A percentile compares a stretch with the other conserved stretches of the same genome.
phyloP scores from a whole-genome alignment of 805 yeast species.

The Metschnikowia matae region DNA sequence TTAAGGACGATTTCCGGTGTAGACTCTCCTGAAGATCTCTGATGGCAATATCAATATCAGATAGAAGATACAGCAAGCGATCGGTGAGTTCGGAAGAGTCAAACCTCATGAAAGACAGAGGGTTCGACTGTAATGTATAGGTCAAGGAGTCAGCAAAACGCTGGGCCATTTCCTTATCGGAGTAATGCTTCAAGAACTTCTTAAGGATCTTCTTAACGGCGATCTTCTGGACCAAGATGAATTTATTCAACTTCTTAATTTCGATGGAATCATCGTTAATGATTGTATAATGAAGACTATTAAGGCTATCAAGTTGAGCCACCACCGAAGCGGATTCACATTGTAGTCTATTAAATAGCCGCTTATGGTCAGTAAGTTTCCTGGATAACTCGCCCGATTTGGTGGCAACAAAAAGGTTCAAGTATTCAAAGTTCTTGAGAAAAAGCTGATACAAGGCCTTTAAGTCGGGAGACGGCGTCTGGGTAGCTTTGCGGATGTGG shows the following conservation, averaged over 20 bases:
- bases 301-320: conserved; percentile 18
- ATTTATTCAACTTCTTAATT: conserved; percentile 64
- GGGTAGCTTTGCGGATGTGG: conserved; percentile 57
- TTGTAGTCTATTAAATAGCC: conserved; percentile 15
- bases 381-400: conserved; percentile 61
- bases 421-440: conserved; percentile 55
- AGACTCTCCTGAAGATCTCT: conserved; percentile 11
- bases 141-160: conserved; percentile 34
- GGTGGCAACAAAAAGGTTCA: conserved; percentile 59
- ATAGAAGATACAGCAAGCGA: conserved; percentile 27
- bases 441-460: conserved; percentile 36
- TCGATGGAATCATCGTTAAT: conserved; percentile 38
- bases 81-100: conserved; percentile 60
- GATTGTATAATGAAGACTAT: conserved; percentile 33
- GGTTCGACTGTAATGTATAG: conserved; percentile 36
- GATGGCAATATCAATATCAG: conserved; percentile 14
- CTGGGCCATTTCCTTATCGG: conserved; percentile 19
- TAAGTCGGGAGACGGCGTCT: conserved; percentile 24
- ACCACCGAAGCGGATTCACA: conserved; percentile 8
- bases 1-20: conserved; percentile 5
- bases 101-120: conserved; percentile 54
- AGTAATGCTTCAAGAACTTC: conserved; percentile 53
- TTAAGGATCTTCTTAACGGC: conserved; percentile 71
- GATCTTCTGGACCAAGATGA: conserved; percentile 67
- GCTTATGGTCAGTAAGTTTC: conserved; percentile 37